Conservation (phyloP, 176 grass and related monocot genomes). For the Zoysia pacifica region DNA sequence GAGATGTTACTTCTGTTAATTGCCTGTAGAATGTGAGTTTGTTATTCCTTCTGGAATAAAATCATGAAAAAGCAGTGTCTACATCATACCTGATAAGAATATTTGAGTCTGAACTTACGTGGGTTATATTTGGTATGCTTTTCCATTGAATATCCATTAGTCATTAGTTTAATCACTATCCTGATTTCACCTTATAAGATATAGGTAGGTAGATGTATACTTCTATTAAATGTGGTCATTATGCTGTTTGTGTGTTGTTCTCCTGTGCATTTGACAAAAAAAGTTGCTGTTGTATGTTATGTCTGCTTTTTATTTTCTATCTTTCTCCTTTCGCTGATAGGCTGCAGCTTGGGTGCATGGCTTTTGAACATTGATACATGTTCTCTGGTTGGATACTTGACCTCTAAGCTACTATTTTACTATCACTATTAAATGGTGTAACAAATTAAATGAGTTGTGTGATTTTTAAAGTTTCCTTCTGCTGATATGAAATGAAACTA, state of each 20-base stretch:
- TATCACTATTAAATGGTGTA: neutral
- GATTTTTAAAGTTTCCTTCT: slow-evolving; percentile 6
- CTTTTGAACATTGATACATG: neutral
- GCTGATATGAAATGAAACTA: neutral
- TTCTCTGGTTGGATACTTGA: neutral
- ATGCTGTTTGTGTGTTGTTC: neutral
- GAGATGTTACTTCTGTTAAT: slow-evolving; percentile 2
- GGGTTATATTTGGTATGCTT: slow-evolving; percentile 1
- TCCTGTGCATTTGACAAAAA: no score
- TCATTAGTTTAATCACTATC: neutral
- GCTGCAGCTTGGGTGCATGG: neutral
- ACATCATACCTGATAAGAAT: neutral
- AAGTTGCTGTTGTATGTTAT: neutral
- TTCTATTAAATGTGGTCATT: neutral
- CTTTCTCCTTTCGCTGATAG: neutral
- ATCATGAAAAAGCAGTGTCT: neutral
- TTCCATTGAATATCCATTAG: neutral
- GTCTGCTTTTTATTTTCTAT: neutral
- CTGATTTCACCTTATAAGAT: neutral
- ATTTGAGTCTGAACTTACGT: slow-evolving; percentile 6
- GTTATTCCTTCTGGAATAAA: no score
- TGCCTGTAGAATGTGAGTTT: neutral
- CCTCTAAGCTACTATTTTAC: no score
- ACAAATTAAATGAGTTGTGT: neutral
- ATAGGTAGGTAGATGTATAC: neutral